Evolutionary conservation across 371 early-diverging fungal genomes (phyloP), one percentile per base, ranked within the genome.

Genomic region (Mycotypha africana): DNA sequence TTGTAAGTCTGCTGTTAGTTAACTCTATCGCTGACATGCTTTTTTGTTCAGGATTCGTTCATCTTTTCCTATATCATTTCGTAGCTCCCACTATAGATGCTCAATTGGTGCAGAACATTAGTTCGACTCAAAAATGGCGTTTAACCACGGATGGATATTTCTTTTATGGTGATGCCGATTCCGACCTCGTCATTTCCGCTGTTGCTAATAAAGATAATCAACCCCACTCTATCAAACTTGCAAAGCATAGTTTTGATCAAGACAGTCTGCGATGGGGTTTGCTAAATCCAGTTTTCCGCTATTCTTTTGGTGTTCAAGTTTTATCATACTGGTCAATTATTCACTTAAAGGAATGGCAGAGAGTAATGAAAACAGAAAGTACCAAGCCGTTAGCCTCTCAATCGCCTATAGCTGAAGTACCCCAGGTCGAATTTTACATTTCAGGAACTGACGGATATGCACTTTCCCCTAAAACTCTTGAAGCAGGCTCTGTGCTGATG

Each of bases 361-460:
- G 32, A 16, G 20, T 23, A 15, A 42, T 35, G 9, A 48, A 28
- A 19, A 40, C 4, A 4, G 14, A n/a, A 11, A 9, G 9, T 3
- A 49, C 36, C 0, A 32, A 28, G 2, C 37, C 30, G 9, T 31
- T 37, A 12, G 19, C 52, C 12, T 45, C 44, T 20, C 43, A 47
- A 12, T 50, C 52, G 4, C 55, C 57, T 26, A 38, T 56, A 23
- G 71, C 71, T 16, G 45, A 59, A 42, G 59, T 62, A 63, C 71
- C 71, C 16, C 35, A 71, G 26, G 62, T 53, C 8, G 52, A 56
- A 16, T 67, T 71, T 25, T 61, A 57, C 37, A 62, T 71, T 42
- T 17, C 58, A 37, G 65, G 58, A 15, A 46, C 53, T 19, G 64
- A 63, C 26, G 56, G 54, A 2, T 41, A 50, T 31, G 67, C 65